A percentile compares a stretch with the other conserved stretches of the same genome.
These are phyloP conservation scores for Triticum monococcum DNA, from an alignment of 176 grass and related monocot genomes.

Conservation along the genomic window DNA sequence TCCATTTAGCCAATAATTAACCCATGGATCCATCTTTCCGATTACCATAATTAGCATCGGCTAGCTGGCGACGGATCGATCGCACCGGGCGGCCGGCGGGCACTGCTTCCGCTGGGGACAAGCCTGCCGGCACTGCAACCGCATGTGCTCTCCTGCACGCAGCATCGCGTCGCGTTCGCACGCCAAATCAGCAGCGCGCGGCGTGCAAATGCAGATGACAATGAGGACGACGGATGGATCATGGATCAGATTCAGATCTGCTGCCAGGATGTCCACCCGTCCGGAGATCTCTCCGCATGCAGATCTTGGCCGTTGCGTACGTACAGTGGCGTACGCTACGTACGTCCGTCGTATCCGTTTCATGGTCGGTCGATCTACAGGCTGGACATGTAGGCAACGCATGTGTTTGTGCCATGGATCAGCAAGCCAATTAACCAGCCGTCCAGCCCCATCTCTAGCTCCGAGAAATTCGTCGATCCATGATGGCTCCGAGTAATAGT, in stretches of 20 bases:
- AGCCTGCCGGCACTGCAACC: background rate
- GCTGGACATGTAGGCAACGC: background rate
- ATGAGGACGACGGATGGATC: background rate
- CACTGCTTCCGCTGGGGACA: background rate
- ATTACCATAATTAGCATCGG: background rate
- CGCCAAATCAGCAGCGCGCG: background rate
- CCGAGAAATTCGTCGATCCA: no score
- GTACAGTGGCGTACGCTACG: background rate
- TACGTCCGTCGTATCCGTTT: background rate
- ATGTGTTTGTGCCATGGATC: background rate
- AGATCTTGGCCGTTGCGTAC: constrained; percentile 38
- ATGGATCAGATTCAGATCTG: constrained; percentile 12
- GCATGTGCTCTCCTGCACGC: background rate
- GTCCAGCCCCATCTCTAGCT: no score
- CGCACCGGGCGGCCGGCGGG: background rate
- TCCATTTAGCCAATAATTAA: background rate
- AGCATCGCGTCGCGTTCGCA: background rate
- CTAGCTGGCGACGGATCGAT: background rate
- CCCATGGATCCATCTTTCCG: background rate
- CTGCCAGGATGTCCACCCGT: constrained; percentile 5
- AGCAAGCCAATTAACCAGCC: no score
- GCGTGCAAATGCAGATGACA: background rate
- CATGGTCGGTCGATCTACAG: background rate
- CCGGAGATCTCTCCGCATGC: constrained; percentile 28
- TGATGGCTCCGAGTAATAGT: no score